phyloP scores from a whole-genome alignment of 495 filamentous ascomycete genomes.

The Penicillium canariense region DNA sequence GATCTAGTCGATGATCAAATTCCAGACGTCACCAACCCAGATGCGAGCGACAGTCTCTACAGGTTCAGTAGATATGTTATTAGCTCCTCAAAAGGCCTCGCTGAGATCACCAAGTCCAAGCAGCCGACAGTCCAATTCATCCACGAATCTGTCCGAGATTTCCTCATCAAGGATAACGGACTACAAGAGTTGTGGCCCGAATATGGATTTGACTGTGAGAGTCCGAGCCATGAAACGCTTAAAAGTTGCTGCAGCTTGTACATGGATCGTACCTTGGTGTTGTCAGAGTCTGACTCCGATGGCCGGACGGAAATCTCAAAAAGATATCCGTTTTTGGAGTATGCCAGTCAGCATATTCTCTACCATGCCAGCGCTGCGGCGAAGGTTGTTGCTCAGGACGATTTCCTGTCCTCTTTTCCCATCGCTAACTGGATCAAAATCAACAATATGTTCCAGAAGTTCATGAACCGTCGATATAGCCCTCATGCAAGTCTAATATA shows the following conservation, averaged over 20 bases:
- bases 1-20: constrained; percentile 13
- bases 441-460: constrained; percentile 39
- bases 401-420: constrained; percentile 36
- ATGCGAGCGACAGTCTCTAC: constrained; percentile 3
- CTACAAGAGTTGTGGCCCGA: constrained; percentile 35
- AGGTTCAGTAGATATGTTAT: constrained; percentile 29
- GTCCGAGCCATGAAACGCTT: constrained; percentile 34
- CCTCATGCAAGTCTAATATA: constrained; percentile 40
- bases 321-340: constrained; percentile 45
- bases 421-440: constrained; percentile 34
- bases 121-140: constrained; percentile 44
- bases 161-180: constrained; percentile 40
- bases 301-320: neutral
- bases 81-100: constrained; percentile 43
- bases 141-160: constrained; percentile 48
- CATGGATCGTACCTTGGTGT: constrained; percentile 12
- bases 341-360: constrained; percentile 42
- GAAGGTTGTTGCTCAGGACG: constrained; percentile 31
- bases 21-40: neutral
- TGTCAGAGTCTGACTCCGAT: neutral
- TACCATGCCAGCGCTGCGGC: constrained; percentile 43
- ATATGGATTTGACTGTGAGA: constrained; percentile 18
- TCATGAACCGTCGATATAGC: constrained; percentile 29
- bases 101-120: constrained; percentile 31
- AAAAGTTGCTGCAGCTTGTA: constrained; percentile 35